These are phyloP conservation scores for Aegilops umbellulata DNA, from an alignment of 176 grass and related monocot genomes.

Conservation along the genomic window DNA sequence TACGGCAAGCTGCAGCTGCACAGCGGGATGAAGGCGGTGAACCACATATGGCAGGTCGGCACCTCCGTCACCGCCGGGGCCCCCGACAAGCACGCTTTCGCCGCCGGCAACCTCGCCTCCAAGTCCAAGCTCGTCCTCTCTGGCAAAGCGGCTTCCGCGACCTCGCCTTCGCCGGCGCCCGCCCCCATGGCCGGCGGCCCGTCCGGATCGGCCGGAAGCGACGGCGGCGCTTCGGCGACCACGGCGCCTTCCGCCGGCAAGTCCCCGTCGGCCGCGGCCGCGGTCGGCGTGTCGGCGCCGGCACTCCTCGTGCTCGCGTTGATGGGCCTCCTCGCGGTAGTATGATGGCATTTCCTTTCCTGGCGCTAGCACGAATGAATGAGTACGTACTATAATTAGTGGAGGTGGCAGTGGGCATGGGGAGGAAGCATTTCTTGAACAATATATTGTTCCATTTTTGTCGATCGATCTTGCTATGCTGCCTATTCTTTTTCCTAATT, in stretches of 20 bases:
- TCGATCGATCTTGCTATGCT: background rate
- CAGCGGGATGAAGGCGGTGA: conserved; percentile 36
- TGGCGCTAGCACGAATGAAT: background rate
- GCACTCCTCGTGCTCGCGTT: conserved; percentile 1
- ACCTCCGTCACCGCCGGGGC: conserved; percentile 40
- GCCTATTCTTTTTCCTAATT: background rate
- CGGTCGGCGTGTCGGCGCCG: conserved; percentile 1
- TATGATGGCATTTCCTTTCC: conserved; percentile 11
- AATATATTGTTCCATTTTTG: conserved; percentile 26
- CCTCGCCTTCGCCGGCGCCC: background rate
- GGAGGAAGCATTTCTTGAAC: background rate
- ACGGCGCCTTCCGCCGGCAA: conserved; percentile 8
- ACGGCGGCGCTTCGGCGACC: background rate
- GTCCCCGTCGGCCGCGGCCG: background rate
- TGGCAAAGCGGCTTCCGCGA: background rate
- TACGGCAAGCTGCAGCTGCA: conserved; percentile 66
- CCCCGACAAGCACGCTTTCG: conserved; percentile 54
- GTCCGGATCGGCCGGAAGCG: background rate
- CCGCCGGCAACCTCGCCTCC: conserved; percentile 38
- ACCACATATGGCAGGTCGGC: conserved; percentile 88
- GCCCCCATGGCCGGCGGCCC: background rate
- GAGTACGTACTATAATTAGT: background rate
- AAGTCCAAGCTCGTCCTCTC: conserved; percentile 47
- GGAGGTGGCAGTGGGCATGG: background rate
- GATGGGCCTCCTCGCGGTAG: conserved; percentile 33